These are phyloP conservation scores for Artemisia annua DNA, from an alignment of 129 eudicot species.

Conservation along the genomic window DNA sequence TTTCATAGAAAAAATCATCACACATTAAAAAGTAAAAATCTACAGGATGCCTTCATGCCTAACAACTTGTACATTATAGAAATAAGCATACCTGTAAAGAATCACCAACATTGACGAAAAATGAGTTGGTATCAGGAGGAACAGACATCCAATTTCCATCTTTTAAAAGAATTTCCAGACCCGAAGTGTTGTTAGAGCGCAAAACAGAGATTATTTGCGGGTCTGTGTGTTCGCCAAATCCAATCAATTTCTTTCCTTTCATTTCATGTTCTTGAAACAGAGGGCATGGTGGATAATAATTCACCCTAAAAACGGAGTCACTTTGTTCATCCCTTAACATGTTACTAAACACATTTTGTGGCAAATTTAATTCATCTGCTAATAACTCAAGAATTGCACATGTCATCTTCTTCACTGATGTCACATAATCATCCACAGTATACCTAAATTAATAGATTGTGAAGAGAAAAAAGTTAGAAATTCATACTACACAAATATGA, in stretches of 20 bases:
- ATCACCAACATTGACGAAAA: conserved; percentile 85
- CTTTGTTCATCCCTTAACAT: conserved; percentile 76
- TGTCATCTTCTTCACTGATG: conserved; percentile 66
- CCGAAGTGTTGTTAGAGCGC: conserved; percentile 71
- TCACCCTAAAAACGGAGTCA: conserved; percentile 76
- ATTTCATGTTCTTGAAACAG: conserved; percentile 30
- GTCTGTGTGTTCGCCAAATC: conserved; percentile 87
- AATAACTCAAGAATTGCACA: conserved; percentile 66
- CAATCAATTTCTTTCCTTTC: conserved; percentile 44
- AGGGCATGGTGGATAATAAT: conserved; percentile 73
- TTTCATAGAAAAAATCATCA: no score
- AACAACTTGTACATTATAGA: neutral
- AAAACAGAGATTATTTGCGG: conserved; percentile 84
- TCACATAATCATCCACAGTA: conserved; percentile 49
- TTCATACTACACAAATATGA: neutral
- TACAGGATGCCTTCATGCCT: neutral
- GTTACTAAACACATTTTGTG: conserved; percentile 64
- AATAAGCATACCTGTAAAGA: conserved; percentile 60
- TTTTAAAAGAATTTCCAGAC: conserved; percentile 62
- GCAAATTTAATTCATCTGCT: conserved; percentile 66
- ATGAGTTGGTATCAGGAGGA: conserved; percentile 71
- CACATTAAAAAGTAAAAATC: no score
- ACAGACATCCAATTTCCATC: conserved; percentile 68
- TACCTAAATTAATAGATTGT: conserved; percentile 19
- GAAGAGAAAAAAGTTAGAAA: neutral